Evolutionary conservation across 495 filamentous ascomycete species (phyloP).

Genomic region (Penicillium fimorum): DNA sequence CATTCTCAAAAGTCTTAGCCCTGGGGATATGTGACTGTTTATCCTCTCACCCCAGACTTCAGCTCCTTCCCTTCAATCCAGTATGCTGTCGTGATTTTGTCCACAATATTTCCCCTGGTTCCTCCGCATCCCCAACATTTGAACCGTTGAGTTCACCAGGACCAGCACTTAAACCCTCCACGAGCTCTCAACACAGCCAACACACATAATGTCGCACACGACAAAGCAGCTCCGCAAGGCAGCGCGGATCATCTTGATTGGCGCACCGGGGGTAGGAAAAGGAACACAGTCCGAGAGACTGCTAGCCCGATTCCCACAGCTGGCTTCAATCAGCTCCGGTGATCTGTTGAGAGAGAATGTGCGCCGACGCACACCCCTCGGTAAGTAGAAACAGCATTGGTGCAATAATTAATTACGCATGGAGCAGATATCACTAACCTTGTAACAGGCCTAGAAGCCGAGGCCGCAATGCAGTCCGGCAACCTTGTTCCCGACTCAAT

Average conservation of each 20-base stretch:
- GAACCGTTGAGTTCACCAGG: constrained; percentile 2
- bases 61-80: neutral
- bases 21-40: constrained; percentile 6
- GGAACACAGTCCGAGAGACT: constrained; percentile 91
- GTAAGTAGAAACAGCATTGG: constrained; percentile 45
- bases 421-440: constrained; percentile 1
- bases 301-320: constrained; percentile 78
- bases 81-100: neutral
- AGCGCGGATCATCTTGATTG: constrained; percentile 90
- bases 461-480: constrained; percentile 79
- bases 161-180: neutral
- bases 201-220: constrained; percentile 22
- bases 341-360: constrained; percentile 93
- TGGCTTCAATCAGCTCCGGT: constrained; percentile 90
- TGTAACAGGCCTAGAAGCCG: constrained; percentile 75
- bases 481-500: constrained; percentile 82
- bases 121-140: constrained; percentile 5
- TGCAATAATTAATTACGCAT: neutral
- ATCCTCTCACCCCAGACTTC: neutral
- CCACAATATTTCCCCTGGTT: constrained; percentile 1
- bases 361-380: constrained; percentile 77
- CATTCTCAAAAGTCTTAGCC: constrained; percentile 1
- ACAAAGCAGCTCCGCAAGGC: constrained; percentile 66
- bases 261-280: constrained; percentile 90
- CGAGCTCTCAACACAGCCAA: neutral